Evolutionary conservation across 176 grass and related monocot species (phyloP).

Genomic region (Carex cristatella): DNA sequence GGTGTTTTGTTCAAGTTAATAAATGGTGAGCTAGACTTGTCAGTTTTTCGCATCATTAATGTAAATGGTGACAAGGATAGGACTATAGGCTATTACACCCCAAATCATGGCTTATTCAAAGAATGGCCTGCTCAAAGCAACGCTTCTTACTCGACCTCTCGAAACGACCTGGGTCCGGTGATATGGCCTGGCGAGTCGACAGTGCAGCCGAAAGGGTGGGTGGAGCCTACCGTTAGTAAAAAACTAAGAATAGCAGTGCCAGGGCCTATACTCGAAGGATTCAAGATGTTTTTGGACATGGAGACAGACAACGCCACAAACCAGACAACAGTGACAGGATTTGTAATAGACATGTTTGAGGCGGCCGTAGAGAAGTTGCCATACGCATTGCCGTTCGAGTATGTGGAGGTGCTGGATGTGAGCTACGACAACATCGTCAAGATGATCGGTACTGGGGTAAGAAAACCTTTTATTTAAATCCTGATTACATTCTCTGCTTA

Average conservation of each 20-base stretch:
- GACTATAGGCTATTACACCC: slow-evolving; percentile 48
- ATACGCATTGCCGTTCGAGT: slow-evolving; percentile 75
- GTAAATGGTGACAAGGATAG: slow-evolving; percentile 18
- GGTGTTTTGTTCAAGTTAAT: slow-evolving; percentile 39
- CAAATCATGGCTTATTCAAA: slow-evolving; percentile 17
- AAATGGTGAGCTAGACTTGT: slow-evolving; percentile 22
- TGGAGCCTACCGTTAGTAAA: neutral
- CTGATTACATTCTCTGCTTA: neutral
- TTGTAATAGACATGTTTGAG: slow-evolving; percentile 80
- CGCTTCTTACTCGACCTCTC: slow-evolving; percentile 5
- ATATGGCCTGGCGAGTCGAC: slow-evolving; percentile 38
- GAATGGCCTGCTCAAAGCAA: slow-evolving; percentile 5
- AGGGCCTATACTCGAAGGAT: too few relatives aligned
- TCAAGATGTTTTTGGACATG: too few relatives aligned
- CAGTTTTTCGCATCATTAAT: slow-evolving; percentile 50
- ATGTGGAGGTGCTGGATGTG: slow-evolving; percentile 28
- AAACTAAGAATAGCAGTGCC: too few relatives aligned
- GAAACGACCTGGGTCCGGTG: slow-evolving; percentile 11
- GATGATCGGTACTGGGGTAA: slow-evolving; percentile 33
- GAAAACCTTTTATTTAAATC: neutral
- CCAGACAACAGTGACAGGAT: slow-evolving; percentile 39
- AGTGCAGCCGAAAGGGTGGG: slow-evolving; percentile 40
- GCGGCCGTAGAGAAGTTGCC: slow-evolving; percentile 71
- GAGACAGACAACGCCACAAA: too few relatives aligned
- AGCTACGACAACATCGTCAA: slow-evolving; percentile 44